Evolutionary conservation across 2,329 filamentous ascomycete species (phyloP).

Genomic region (Colletotrichum sidae): DNA sequence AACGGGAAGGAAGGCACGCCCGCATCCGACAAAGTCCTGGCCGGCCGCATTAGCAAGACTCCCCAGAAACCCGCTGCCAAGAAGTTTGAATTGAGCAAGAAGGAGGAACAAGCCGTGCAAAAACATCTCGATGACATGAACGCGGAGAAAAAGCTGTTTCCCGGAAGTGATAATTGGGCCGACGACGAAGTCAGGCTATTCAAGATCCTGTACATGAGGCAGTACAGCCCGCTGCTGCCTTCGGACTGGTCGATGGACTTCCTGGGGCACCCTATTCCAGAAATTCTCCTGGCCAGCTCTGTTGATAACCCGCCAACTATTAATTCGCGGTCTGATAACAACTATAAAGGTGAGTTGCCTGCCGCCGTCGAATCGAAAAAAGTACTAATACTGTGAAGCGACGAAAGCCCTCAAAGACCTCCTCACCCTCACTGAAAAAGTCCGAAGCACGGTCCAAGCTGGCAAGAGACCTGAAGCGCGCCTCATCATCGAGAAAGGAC

Average conservation of each 20-base stretch:
- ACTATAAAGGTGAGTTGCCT: conserved; percentile 50
- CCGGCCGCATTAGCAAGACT: conserved; percentile 31
- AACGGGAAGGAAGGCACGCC: conserved; percentile 30
- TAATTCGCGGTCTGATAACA: conserved; percentile 49
- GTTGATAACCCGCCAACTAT: conserved; percentile 49
- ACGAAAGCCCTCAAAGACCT: conserved; percentile 52
- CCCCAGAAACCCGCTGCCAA: conserved; percentile 17
- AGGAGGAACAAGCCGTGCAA: conserved; percentile 28
- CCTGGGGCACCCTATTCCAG: conserved; percentile 52
- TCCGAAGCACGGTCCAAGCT: conserved; percentile 50
- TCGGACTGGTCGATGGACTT: conserved; percentile 55
- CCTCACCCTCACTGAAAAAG: conserved; percentile 52
- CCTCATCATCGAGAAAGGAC: conserved; percentile 47
- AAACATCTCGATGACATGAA: conserved; percentile 48
- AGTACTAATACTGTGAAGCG: conserved; percentile 45
- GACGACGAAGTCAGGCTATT: conserved; percentile 60
- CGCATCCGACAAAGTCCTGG: conserved; percentile 23
- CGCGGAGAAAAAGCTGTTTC: conserved; percentile 54
- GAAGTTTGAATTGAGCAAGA: conserved; percentile 32
- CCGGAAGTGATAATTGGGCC: conserved; percentile 61
- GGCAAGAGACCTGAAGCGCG: conserved; percentile 48
- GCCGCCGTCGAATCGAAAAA: too few relatives aligned
- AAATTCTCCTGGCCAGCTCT: conserved; percentile 49
- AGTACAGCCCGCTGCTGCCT: conserved; percentile 54
- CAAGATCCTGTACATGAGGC: conserved; percentile 54